These are phyloP conservation scores for Tilletia setariae DNA, from an alignment of 1,284 basidiomycete genomes.

Conservation along the genomic window DNA sequence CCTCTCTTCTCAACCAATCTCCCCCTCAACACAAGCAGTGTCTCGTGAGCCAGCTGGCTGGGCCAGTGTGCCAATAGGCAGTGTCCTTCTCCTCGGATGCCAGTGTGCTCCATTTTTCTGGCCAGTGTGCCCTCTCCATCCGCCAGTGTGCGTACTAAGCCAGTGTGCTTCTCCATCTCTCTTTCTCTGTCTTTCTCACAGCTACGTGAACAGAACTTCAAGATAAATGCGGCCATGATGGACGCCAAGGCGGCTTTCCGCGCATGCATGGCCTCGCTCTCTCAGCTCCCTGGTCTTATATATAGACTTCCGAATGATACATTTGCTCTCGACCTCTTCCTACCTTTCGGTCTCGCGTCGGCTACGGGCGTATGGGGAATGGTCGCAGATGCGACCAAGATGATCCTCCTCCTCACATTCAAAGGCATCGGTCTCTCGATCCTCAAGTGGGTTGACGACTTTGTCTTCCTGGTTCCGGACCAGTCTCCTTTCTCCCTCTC, in stretches of 20 bases:
- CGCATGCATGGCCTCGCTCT: not conserved
- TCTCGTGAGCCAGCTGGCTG: too few species aligned
- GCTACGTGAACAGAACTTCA: not conserved
- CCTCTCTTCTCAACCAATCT: too few species aligned
- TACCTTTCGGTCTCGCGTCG: not conserved
- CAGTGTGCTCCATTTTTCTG: not conserved
- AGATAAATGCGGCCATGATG: not conserved
- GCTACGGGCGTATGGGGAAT: not conserved
- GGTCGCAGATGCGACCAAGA: not conserved
- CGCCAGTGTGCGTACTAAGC: not conserved
- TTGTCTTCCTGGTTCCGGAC: not conserved
- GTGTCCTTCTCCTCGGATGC: too few species aligned
- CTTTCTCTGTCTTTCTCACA: not conserved
- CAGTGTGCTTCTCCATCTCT: not conserved
- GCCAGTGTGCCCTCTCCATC: not conserved
- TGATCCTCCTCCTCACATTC: not conserved
- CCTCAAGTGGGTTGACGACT: conserved; percentile 10
- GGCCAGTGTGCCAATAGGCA: too few species aligned
- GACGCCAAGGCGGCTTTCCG: not conserved
- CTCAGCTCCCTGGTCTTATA: not conserved
- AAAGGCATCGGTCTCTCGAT: not conserved
- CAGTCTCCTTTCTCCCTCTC: not conserved
- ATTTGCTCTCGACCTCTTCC: not conserved
- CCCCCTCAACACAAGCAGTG: too few species aligned
- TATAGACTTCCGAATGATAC: not conserved